These are phyloP conservation scores for Santalum album DNA, from an alignment of 164 flowering plant genomes.

Conservation along the genomic window DNA sequence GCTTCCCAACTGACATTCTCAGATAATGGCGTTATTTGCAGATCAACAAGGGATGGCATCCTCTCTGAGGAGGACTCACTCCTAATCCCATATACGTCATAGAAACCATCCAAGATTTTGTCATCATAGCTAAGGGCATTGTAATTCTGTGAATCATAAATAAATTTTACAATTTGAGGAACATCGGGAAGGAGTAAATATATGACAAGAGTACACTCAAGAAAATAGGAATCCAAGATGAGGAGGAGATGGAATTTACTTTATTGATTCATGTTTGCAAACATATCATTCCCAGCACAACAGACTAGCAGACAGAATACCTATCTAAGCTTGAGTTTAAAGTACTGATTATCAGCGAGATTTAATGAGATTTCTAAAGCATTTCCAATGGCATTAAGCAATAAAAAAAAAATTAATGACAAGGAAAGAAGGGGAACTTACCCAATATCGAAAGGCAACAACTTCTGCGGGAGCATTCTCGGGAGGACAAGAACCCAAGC, in stretches of 20 bases:
- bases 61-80: constrained; percentile 47
- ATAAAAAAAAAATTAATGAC: not conserved
- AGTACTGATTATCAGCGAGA: not conserved
- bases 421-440: constrained; percentile 24
- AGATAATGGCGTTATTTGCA: constrained; percentile 67
- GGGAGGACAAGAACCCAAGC: constrained; percentile 69
- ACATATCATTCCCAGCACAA: not conserved
- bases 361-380: not conserved
- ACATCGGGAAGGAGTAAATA: too few relatives aligned
- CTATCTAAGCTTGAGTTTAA: not conserved
- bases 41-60: constrained; percentile 92
- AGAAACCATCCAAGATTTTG: constrained; percentile 94
- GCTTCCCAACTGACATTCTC: constrained; percentile 81
- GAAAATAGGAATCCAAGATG: not conserved
- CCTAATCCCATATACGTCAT: constrained; percentile 76
- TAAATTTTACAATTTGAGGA: too few relatives aligned
- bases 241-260: not conserved
- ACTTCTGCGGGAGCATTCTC: constrained; percentile 84
- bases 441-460: constrained; percentile 88
- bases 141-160: constrained; percentile 76
- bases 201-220: not conserved
- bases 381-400: not conserved
- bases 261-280: not conserved
- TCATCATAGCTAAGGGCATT: constrained; percentile 84
- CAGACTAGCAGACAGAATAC: not conserved